phyloP scores from a whole-genome alignment of 495 filamentous ascomycete species.

The Penicillium diatomitis region DNA sequence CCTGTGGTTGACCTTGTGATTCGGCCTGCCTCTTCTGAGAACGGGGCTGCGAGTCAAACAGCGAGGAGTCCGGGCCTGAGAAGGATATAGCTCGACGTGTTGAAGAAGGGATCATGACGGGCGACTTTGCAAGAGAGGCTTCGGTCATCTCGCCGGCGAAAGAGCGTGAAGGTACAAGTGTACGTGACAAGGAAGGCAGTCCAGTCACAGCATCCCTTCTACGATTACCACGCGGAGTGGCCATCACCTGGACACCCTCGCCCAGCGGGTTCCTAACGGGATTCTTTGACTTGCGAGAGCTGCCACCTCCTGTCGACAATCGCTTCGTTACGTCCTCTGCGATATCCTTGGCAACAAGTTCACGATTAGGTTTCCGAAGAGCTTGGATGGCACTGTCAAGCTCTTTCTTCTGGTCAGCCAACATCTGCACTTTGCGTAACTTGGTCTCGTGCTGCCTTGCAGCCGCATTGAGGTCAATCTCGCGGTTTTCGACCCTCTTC shows the following conservation, averaged over 20 bases:
- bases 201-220: conserved; percentile 28
- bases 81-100: conserved; percentile 18
- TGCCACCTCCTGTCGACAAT: conserved; percentile 23
- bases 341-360: conserved; percentile 62
- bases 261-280: conserved; percentile 50
- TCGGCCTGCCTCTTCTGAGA: not conserved
- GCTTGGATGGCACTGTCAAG: conserved; percentile 73
- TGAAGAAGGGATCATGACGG: conserved; percentile 19
- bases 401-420: conserved; percentile 61
- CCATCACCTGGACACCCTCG: conserved; percentile 61
- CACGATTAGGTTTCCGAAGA: conserved; percentile 79
- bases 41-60: conserved; percentile 8
- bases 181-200: conserved; percentile 24
- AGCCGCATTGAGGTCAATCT: conserved; percentile 55
- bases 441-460: conserved; percentile 54
- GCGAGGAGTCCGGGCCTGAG: conserved; percentile 17
- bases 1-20: conserved; percentile 5
- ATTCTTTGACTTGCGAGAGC: conserved; percentile 51
- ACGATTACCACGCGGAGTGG: conserved; percentile 56
- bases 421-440: conserved; percentile 59
- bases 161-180: conserved; percentile 18
- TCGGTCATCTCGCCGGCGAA: conserved; percentile 17
- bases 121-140: conserved; percentile 15
- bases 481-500: conserved; percentile 53
- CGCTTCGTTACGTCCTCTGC: conserved; percentile 62